phyloP scores from a whole-genome alignment of 768 basidiomycete species.

The Scleroderma bovista region DNA sequence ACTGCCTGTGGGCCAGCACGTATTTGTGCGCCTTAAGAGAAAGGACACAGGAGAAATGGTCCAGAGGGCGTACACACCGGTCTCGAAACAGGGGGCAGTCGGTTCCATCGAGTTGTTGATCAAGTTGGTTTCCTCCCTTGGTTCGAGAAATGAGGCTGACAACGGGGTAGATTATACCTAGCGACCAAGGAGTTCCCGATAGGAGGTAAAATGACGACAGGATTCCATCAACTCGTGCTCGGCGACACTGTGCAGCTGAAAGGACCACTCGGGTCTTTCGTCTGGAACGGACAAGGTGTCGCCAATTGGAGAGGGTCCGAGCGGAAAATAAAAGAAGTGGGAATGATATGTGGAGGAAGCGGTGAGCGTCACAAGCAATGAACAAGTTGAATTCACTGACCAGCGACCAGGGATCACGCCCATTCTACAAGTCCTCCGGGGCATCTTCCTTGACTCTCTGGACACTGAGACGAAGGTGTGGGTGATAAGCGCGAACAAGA shows the following conservation, averaged over 20 bases:
- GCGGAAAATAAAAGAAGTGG: slow-evolving; percentile 35
- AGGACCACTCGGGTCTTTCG: slow-evolving; percentile 54
- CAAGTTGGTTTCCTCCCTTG: slow-evolving; percentile 32
- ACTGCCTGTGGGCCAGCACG: slow-evolving; percentile 54
- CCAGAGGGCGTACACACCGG: slow-evolving; percentile 56
- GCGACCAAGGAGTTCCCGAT: slow-evolving; percentile 29
- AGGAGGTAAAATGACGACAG: slow-evolving; percentile 51
- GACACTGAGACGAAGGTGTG: slow-evolving; percentile 38
- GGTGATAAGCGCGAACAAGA: slow-evolving; percentile 45
- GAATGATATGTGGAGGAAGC: slow-evolving; percentile 54
- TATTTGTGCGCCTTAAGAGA: slow-evolving; percentile 44
- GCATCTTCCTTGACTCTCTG: slow-evolving; percentile 35
- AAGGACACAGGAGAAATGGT: slow-evolving; percentile 40
- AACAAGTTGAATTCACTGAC: not conserved
- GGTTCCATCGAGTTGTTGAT: slow-evolving; percentile 51
- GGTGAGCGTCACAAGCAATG: slow-evolving; percentile 26
- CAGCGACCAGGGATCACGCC: slow-evolving; percentile 43
- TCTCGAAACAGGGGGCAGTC: slow-evolving; percentile 36
- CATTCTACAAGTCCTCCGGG: slow-evolving; percentile 49
- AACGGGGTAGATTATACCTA: slow-evolving; percentile 36
- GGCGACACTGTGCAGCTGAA: slow-evolving; percentile 52
- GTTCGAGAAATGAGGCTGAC: slow-evolving; percentile 4
- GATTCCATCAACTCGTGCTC: slow-evolving; percentile 40
- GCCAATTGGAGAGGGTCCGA: slow-evolving; percentile 33
- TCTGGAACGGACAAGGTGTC: slow-evolving; percentile 41